A percentile compares a stretch with the other conserved stretches of the same genome.
These are phyloP conservation scores for Leonotis leonurus DNA, from an alignment of 257 asterid species.

Conservation along the genomic window DNA sequence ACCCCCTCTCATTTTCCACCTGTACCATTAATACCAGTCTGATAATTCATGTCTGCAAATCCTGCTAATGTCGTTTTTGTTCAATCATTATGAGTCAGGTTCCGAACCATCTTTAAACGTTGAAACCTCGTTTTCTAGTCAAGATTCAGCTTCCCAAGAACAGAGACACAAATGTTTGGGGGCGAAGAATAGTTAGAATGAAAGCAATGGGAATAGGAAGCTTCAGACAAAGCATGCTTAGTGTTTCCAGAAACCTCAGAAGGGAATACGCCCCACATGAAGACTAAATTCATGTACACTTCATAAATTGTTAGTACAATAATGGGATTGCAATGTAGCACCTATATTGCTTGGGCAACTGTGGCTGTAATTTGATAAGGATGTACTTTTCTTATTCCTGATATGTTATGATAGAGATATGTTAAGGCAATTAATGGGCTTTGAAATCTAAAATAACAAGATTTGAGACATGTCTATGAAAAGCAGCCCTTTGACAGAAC, in stretches of 20 bases:
- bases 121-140: background rate
- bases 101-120: background rate
- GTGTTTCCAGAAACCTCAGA: background rate
- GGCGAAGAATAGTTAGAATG: background rate
- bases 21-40: background rate
- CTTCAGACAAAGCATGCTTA: constrained; percentile 19
- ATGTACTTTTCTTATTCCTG: constrained; percentile 3
- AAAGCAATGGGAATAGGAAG: background rate
- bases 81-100: background rate
- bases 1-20: no score
- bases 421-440: background rate
- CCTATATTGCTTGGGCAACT: constrained; percentile 17
- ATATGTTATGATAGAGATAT: constrained; percentile 3
- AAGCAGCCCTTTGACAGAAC: background rate
- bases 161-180: background rate
- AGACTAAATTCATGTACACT: background rate
- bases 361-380: constrained; percentile 14
- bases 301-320: constrained; percentile 17
- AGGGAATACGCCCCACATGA: background rate
- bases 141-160: background rate
- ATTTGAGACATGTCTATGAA: constrained; percentile 6
- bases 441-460: background rate
- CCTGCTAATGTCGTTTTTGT: background rate
- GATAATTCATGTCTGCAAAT: background rate
- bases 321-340: constrained; percentile 30